phyloP scores from a whole-genome alignment of 1,284 basidiomycete species.

The Ceratobasidium sp. region DNA sequence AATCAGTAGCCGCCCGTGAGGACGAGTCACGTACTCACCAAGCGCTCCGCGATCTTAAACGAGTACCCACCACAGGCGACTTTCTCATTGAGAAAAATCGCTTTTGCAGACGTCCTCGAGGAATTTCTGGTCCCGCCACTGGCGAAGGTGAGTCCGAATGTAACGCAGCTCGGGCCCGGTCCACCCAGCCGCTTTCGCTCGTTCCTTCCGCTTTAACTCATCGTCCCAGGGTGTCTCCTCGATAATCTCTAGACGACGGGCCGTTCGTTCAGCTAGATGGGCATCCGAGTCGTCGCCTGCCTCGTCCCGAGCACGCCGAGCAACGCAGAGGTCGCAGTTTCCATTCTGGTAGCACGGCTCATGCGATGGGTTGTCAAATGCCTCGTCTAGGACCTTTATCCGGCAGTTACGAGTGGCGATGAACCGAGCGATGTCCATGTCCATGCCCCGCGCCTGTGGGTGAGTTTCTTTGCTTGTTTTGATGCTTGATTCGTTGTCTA shows the following conservation, averaged over 20 bases:
- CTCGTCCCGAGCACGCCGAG: background rate
- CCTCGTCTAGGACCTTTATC: conserved; percentile 6
- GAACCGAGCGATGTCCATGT: conserved; percentile 6
- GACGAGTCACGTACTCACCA: too few relatives aligned
- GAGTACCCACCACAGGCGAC: too few relatives aligned
- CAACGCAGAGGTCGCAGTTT: conserved; percentile 8
- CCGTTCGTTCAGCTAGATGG: background rate
- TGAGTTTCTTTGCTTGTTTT: background rate
- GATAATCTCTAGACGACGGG: background rate
- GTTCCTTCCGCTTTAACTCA: background rate
- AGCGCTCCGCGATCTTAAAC: too few relatives aligned
- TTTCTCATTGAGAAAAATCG: too few relatives aligned
- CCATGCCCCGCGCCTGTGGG: background rate
- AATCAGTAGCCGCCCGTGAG: too few relatives aligned
- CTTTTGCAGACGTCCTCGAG: too few relatives aligned
- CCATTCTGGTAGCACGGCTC: background rate
- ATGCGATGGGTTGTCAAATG: conserved; percentile 3
- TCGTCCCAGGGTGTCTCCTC: background rate
- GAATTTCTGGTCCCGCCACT: background rate
- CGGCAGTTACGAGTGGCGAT: background rate
- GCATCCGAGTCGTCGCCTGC: background rate
- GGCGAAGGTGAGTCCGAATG: background rate
- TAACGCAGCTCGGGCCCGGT: background rate
- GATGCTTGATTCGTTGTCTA: background rate
- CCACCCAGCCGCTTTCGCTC: background rate